Evolutionary conservation across 345 rosid species (phyloP), one percentile per base, ranked within the genome.

Genomic region (Pseudoturritis turrita): DNA sequence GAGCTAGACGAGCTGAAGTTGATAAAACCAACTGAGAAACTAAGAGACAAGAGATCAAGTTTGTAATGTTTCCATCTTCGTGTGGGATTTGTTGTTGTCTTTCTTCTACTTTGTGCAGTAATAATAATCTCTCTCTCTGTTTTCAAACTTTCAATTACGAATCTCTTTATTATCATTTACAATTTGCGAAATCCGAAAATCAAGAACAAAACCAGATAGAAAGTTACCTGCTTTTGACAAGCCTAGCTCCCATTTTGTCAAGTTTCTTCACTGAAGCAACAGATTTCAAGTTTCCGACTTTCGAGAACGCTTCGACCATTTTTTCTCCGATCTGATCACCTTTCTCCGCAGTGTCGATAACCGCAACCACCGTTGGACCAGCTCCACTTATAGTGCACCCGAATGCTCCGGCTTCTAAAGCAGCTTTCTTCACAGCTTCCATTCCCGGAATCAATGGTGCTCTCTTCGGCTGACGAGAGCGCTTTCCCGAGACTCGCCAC

Each of bases 381-480:
- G 97, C 98, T 37, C 97, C 97, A 18, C 97, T 93, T 4, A 88
- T 88, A 1, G 96, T 89, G 65, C 98, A 93, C 15, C 98, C 96
- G 31, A 79, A 93, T 0, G 97, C 97, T 7, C 98, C 96, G 0
- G 80, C 90, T 51, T 83, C 89, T 46, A 83, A 79, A 23, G 92
- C 78, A 0, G 92, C 96, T 2, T 80, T 88, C 79, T 90, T 93
- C 61, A 90, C 97, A 14, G 71, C 86, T 73, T 86, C 91, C 94
- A 90, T 87, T 1, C 97, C 98, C 1, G 94, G 97, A 46, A 93
- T 93, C 87, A 93, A 65, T 0, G 96, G 94, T 1, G 93, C 93
- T 54, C 98, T 79, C 37, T 70, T 87, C 7, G 97, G 98, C 84
- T 90, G 83, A 81, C 0, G 90, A 83, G 21, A 93, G 46, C 0